Conservation (phyloP, 192 early-diverging fungal genomes). For the Entomortierella parvispora region DNA sequence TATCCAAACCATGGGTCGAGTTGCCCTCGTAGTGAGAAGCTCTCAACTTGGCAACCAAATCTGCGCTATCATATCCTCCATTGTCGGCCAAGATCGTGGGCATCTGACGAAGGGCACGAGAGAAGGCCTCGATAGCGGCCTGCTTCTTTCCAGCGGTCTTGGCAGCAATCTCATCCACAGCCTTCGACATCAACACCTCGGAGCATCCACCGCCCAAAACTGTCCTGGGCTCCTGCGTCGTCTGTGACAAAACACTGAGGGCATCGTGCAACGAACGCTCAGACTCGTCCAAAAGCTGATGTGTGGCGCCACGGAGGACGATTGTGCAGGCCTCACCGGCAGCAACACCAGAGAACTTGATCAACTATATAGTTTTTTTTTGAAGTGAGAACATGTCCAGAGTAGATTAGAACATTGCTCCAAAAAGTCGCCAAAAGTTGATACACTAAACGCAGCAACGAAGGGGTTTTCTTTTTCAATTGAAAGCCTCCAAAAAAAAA, state of each 20-base stretch:
- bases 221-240: constrained; percentile 92
- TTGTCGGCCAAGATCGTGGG: constrained; percentile 98
- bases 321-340: constrained; percentile 99
- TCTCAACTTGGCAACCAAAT: constrained; percentile 91
- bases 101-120: constrained; percentile 93
- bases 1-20: constrained; percentile 83
- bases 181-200: constrained; percentile 98
- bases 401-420: too few relatives aligned
- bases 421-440: too few relatives aligned
- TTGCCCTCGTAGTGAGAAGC: constrained; percentile 94
- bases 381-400: too few relatives aligned
- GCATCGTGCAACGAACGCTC: constrained; percentile 98
- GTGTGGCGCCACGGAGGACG: constrained; percentile 94
- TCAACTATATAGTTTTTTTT: too few relatives aligned
- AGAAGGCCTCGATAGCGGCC: constrained; percentile 95
- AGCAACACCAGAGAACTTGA: constrained; percentile 96
- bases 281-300: constrained; percentile 95
- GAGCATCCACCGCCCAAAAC: constrained; percentile 96
- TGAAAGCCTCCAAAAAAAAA: not conserved
- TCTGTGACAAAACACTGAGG: constrained; percentile 94
- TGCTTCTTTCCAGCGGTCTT: constrained; percentile 95
- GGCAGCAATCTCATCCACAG: constrained; percentile 93
- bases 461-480: too few relatives aligned
- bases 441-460: too few relatives aligned
- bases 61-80: constrained; percentile 94